phyloP scores from a whole-genome alignment of 768 basidiomycete species.

The Dictyophora rubrovolvata region DNA sequence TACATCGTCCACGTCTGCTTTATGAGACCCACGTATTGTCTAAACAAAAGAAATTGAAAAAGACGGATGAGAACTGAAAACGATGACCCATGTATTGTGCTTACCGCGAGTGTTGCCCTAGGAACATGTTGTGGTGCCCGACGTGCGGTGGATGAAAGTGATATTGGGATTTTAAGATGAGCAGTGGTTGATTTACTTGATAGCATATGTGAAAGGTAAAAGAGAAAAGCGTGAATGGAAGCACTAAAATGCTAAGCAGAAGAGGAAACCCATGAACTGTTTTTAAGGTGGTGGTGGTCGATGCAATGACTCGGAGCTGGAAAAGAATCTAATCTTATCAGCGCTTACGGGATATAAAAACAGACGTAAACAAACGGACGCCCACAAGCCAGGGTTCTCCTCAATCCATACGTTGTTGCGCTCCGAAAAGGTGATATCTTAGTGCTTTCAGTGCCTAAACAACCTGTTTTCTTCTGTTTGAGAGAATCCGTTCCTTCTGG shows the following conservation, averaged over 20 bases:
- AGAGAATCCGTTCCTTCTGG: not conserved
- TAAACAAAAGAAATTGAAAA: not conserved
- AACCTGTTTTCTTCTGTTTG: not conserved
- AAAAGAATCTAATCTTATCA: slow-evolving; percentile 9
- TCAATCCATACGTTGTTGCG: not conserved
- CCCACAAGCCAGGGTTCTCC: not conserved
- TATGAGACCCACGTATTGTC: slow-evolving; percentile 9
- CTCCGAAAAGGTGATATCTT: not conserved
- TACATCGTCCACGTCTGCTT: slow-evolving; percentile 2
- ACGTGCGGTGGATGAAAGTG: not conserved
- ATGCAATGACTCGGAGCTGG: not conserved
- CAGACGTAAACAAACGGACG: not conserved
- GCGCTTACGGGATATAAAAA: not conserved
- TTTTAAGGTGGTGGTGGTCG: not conserved
- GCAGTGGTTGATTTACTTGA: slow-evolving; percentile 2
- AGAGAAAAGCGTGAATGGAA: not conserved
- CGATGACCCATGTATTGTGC: not conserved
- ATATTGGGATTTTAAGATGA: slow-evolving; percentile 3
- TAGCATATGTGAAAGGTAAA: not conserved
- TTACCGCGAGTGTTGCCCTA: slow-evolving; percentile 8
- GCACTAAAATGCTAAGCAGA: not conserved
- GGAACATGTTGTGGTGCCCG: slow-evolving; percentile 6
- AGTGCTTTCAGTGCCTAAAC: not conserved
- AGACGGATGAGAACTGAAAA: not conserved
- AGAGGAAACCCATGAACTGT: not conserved